These are phyloP conservation scores for Xylaria castorea DNA, from an alignment of 495 filamentous ascomycete species.

Conservation along the genomic window DNA sequence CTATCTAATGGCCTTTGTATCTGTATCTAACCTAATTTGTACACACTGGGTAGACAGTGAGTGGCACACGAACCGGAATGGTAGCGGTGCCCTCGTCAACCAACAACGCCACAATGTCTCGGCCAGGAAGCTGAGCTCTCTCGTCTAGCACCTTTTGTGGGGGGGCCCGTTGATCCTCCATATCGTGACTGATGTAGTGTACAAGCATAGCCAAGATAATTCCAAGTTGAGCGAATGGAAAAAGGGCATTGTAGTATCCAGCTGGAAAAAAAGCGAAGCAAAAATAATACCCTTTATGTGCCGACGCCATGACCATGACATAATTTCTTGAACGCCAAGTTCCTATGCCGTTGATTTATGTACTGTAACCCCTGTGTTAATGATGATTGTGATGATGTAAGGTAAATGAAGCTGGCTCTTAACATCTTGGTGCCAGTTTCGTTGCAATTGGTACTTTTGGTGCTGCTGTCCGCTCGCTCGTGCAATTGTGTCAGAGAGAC, in stretches of 20 bases:
- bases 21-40: not conserved
- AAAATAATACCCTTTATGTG: conserved; percentile 3
- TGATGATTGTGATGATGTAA: not conserved
- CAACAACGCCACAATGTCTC: not conserved
- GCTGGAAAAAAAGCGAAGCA: not conserved
- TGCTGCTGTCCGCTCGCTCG: not conserved
- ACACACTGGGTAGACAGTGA: not conserved
- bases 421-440: not conserved
- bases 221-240: conserved; percentile 5
- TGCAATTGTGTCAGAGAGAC: not conserved
- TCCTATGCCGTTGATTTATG: not conserved
- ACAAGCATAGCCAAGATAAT: not conserved
- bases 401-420: not conserved
- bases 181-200: not conserved
- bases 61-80: conserved; percentile 2
- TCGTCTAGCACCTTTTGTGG: not conserved
- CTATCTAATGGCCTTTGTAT: not conserved
- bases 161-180: not conserved
- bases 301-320: conserved; percentile 7
- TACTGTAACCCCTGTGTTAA: not conserved
- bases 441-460: not conserved
- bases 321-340: conserved; percentile 2
- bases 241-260: not conserved
- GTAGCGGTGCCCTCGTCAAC: not conserved
- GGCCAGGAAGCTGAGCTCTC: not conserved